Percentiles rank a stretch among this genome's conserved stretches.
Conservation (phyloP, 768 basidiomycete genomes). For the Tricholoma furcatifolium region DNA sequence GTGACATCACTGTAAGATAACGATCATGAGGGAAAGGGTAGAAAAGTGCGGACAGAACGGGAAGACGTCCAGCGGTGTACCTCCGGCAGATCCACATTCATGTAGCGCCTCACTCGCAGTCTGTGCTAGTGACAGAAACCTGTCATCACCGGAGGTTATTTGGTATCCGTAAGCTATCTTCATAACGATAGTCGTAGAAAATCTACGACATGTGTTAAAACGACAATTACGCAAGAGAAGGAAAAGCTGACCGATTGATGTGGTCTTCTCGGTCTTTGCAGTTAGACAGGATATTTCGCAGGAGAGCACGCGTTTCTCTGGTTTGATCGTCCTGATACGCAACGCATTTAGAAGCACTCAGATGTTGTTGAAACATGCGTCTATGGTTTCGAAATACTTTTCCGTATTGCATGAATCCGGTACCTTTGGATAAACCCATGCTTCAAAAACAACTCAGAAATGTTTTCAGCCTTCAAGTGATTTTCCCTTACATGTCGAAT, state of each 20-base stretch:
- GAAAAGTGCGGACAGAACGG: slow-evolving; percentile 24
- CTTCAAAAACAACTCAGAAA: slow-evolving; percentile 1
- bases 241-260: slow-evolving; percentile 25
- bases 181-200: slow-evolving; percentile 21
- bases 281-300: slow-evolving; percentile 24
- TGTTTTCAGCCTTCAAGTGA: background rate
- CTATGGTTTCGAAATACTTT: slow-evolving; percentile 17
- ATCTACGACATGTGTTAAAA: background rate
- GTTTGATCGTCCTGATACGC: slow-evolving; percentile 23
- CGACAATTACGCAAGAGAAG: background rate
- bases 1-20: background rate
- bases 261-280: slow-evolving; percentile 24
- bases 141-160: slow-evolving; percentile 32
- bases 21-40: background rate
- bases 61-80: slow-evolving; percentile 17
- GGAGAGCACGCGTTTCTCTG: slow-evolving; percentile 26
- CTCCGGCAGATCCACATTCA: slow-evolving; percentile 22
- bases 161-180: slow-evolving; percentile 30
- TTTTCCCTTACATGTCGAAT: slow-evolving; percentile 16
- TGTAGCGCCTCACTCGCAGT: slow-evolving; percentile 24
- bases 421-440: slow-evolving; percentile 12
- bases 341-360: slow-evolving; percentile 17
- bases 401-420: slow-evolving; percentile 16
- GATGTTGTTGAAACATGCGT: slow-evolving; percentile 15
- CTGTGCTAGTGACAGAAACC: slow-evolving; percentile 34